These are phyloP conservation scores for Apophysomyces trapeziformis DNA, from an alignment of 371 early-diverging fungal species.

Conservation along the genomic window DNA sequence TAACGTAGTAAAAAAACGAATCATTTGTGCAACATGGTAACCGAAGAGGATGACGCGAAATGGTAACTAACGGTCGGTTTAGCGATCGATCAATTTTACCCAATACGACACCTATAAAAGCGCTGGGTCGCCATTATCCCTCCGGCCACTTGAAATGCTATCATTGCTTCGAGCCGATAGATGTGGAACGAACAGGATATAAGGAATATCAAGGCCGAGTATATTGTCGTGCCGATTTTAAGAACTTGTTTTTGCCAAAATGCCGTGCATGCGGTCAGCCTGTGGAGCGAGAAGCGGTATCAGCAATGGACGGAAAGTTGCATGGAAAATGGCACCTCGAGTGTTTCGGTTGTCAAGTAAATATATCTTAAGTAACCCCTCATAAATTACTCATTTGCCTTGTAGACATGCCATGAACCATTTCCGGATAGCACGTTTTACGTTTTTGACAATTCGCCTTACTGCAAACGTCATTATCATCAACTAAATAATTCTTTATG, in stretches of 20 bases:
- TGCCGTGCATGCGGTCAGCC: constrained; percentile 72
- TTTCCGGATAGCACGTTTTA: constrained; percentile 91
- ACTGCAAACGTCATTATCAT: constrained; percentile 85
- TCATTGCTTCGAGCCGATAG: constrained; percentile 67
- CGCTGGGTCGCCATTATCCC: constrained; percentile 68
- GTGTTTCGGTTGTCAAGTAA: constrained; percentile 60
- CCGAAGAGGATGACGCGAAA: constrained; percentile 2
- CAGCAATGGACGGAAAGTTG: constrained; percentile 78
- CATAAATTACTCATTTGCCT: not conserved
- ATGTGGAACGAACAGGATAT: constrained; percentile 70
- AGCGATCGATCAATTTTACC: constrained; percentile 58
- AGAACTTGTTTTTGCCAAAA: constrained; percentile 60
- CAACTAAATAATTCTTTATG: constrained; percentile 82
- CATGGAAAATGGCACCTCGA: constrained; percentile 80
- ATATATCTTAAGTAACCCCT: not conserved
- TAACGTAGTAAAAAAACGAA: constrained; percentile 54
- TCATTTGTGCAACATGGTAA: constrained; percentile 60
- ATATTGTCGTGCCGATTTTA: constrained; percentile 80
- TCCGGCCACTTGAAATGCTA: constrained; percentile 70
- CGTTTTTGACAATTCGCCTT: constrained; percentile 81
- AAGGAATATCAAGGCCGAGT: constrained; percentile 75
- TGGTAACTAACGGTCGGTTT: constrained; percentile 5
- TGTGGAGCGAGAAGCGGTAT: constrained; percentile 77
- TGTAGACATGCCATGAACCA: constrained; percentile 68
- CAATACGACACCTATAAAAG: constrained; percentile 57